Percentiles rank a stretch among this genome's conserved stretches.
These are phyloP conservation scores for Mortierella alpina DNA, from an alignment of 192 early-diverging fungal genomes.

Conservation along the genomic window DNA sequence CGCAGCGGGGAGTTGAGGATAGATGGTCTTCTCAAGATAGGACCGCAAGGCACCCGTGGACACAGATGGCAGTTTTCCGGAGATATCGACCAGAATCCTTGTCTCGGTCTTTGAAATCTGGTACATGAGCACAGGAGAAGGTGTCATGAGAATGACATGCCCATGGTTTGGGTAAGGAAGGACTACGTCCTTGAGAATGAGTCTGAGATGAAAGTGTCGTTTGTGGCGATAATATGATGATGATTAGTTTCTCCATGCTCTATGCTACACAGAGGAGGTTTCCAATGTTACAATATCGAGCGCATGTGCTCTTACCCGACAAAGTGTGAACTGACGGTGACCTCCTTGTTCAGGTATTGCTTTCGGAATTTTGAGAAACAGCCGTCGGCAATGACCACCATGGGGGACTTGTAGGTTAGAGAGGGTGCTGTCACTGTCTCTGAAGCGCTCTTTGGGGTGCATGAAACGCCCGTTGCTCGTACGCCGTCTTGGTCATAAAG, in stretches of 20 bases:
- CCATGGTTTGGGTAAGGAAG: constrained; percentile 87
- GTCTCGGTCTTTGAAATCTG: constrained; percentile 76
- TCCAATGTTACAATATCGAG: not conserved
- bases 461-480: constrained; percentile 66
- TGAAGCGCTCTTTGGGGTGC: constrained; percentile 32
- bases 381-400: constrained; percentile 90
- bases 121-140: constrained; percentile 88
- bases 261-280: too few relatives aligned
- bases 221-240: not conserved
- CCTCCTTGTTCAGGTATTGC: constrained; percentile 62
- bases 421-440: not conserved
- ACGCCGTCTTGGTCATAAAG: constrained; percentile 59
- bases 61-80: constrained; percentile 79
- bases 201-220: constrained; percentile 37
- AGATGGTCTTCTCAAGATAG: constrained; percentile 71
- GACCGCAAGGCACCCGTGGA: constrained; percentile 66
- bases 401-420: constrained; percentile 65
- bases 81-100: constrained; percentile 89
- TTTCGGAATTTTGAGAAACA: constrained; percentile 93
- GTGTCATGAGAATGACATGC: constrained; percentile 86
- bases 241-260: not conserved
- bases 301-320: constrained; percentile 65
- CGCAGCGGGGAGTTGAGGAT: constrained; percentile 74
- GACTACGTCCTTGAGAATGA: constrained; percentile 72
- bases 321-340: constrained; percentile 69